phyloP scores from a whole-genome alignment of 75 land plant genomes.

The Cryptomeria japonica region DNA sequence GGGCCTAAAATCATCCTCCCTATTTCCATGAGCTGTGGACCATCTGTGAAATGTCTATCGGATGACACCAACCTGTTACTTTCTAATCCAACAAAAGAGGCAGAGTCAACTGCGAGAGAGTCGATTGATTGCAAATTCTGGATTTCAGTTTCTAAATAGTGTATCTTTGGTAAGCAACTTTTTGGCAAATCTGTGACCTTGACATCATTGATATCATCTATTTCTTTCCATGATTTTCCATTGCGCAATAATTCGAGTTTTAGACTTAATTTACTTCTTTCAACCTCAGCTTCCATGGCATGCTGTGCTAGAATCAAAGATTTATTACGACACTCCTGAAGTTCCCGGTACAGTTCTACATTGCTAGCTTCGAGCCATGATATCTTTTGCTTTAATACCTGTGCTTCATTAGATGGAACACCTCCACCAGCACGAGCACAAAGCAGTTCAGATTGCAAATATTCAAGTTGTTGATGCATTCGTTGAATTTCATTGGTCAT shows the following conservation, averaged over 20 bases:
- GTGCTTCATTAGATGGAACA: conserved; percentile 53
- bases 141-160: conserved; percentile 40
- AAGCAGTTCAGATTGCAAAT: conserved; percentile 86
- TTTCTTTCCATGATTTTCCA: conserved; percentile 39
- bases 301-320: conserved; percentile 34
- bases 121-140: conserved; percentile 19
- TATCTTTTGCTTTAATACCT: conserved; percentile 85
- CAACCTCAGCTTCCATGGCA: conserved; percentile 57
- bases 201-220: conserved; percentile 24
- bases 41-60: conserved; percentile 5
- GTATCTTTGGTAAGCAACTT: conserved; percentile 30
- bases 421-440: conserved; percentile 77
- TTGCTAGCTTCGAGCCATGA: conserved; percentile 94
- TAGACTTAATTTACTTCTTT: conserved; percentile 36
- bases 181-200: conserved; percentile 32
- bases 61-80: conserved; percentile 4
- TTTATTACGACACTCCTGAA: conserved; percentile 63
- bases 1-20: background rate
- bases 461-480: conserved; percentile 91
- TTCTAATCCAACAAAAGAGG: conserved; percentile 15
- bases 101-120: conserved; percentile 12
- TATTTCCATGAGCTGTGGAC: conserved; percentile 10
- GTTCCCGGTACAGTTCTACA: conserved; percentile 72
- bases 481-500: conserved; percentile 86
- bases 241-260: conserved; percentile 38